Evolutionary conservation across 1,139 yeast species (phyloP).

Genomic region (Scheffersomyces parashehatae): DNA sequence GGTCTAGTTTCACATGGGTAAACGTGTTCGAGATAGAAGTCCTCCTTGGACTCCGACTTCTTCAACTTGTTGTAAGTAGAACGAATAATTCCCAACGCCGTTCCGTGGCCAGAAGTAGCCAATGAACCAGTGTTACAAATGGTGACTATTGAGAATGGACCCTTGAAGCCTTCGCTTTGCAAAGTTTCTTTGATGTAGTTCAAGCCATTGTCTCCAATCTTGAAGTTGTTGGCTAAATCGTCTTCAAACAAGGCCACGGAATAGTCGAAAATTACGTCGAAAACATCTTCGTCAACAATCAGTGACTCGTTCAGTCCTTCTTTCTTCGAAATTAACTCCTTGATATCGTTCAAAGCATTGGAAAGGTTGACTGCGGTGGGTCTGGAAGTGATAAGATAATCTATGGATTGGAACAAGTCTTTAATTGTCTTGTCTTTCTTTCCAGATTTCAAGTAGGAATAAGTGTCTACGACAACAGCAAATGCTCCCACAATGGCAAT

Average conservation of each 20-base stretch:
- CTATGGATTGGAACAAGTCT: slow-evolving; percentile 50
- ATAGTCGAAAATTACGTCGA: slow-evolving; percentile 44
- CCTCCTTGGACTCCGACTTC: slow-evolving; percentile 20
- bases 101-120: slow-evolving; percentile 97
- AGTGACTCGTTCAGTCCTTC: slow-evolving; percentile 12
- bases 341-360: slow-evolving; percentile 70
- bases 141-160: slow-evolving; percentile 79
- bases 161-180: slow-evolving; percentile 50
- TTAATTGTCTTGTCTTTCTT: slow-evolving; percentile 22
- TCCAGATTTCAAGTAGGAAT: slow-evolving; percentile 17
- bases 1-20: slow-evolving; percentile 95
- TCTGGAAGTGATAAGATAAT: slow-evolving; percentile 71
- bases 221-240: slow-evolving; percentile 73
- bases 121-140: slow-evolving; percentile 86
- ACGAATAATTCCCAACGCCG: slow-evolving; percentile 90
- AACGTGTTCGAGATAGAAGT: slow-evolving; percentile 60
- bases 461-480: slow-evolving; percentile 73
- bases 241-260: slow-evolving; percentile 66
- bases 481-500: slow-evolving; percentile 93
- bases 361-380: slow-evolving; percentile 95
- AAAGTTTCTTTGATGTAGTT: slow-evolving; percentile 57
- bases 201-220: slow-evolving; percentile 81
- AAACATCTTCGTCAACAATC: slow-evolving; percentile 28
- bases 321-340: slow-evolving; percentile 28
- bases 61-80: slow-evolving; percentile 55